Conservation (phyloP, 2,329 filamentous ascomycete species). For the Ceratocystis variospora region DNA sequence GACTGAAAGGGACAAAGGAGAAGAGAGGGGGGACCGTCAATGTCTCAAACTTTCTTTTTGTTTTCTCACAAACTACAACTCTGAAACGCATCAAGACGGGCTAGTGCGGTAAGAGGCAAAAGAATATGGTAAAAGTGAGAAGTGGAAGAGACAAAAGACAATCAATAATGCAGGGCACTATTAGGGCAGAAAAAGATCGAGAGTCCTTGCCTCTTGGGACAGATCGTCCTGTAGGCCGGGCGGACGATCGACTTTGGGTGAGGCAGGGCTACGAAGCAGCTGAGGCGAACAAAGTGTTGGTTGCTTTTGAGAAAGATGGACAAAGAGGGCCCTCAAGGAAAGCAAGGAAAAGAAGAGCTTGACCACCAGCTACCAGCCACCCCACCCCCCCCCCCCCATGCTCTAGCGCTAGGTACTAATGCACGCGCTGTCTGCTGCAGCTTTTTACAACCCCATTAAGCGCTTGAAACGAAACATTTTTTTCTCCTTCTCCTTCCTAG, state of each 20-base stretch:
- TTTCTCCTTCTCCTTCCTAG: background rate
- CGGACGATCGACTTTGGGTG: too few relatives aligned
- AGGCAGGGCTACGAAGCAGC: too few relatives aligned
- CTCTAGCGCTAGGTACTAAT: background rate
- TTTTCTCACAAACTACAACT: background rate
- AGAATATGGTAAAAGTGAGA: background rate
- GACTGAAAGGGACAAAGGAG: background rate
- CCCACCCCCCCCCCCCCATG: background rate
- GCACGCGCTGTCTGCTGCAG: background rate
- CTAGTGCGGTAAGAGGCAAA: background rate
- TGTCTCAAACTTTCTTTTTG: conserved; percentile 2
- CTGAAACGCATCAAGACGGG: background rate
- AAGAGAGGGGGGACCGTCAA: background rate
- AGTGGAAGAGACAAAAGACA: too few relatives aligned
- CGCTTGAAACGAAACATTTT: conserved; percentile 4
- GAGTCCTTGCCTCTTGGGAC: too few relatives aligned
- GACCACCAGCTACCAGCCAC: background rate
- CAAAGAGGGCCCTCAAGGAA: background rate
- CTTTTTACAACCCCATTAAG: background rate
- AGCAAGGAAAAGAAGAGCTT: background rate
- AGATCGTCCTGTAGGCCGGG: too few relatives aligned
- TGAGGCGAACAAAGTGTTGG: too few relatives aligned
- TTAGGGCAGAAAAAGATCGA: background rate
- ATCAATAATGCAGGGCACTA: too few relatives aligned
- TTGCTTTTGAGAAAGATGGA: too few relatives aligned